Conservation (phyloP, 1,139 yeast species). For the Magnusiomyces clavatus region DNA sequence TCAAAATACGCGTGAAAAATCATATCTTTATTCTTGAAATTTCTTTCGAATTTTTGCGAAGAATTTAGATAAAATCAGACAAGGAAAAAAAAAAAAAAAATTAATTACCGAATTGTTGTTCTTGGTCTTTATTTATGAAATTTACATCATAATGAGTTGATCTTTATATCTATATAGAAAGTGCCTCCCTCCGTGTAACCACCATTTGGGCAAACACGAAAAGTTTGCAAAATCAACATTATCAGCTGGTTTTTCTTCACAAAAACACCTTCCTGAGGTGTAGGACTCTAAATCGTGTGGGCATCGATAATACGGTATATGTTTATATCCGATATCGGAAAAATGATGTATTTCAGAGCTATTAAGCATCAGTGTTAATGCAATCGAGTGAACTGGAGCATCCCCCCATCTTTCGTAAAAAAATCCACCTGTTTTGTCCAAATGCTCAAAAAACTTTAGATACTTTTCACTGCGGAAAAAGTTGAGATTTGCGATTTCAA, state of each 20-base stretch:
- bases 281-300: conserved; percentile 50
- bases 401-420: conserved; percentile 94
- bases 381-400: conserved; percentile 92
- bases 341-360: conserved; percentile 71
- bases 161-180: conserved; percentile 26
- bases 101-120: no score
- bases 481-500: conserved; percentile 76
- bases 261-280: conserved; percentile 57
- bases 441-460: conserved; percentile 54
- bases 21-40: no score
- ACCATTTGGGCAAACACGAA: conserved; percentile 82
- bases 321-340: conserved; percentile 82
- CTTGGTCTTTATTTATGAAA: no score
- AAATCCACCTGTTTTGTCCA: conserved; percentile 75
- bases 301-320: conserved; percentile 75
- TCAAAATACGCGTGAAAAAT: no score
- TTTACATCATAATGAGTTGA: conserved; percentile 6
- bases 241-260: conserved; percentile 40
- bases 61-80: no score
- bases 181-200: conserved; percentile 46
- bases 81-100: no score
- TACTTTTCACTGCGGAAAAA: conserved; percentile 73
- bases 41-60: no score
- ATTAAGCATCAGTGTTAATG: conserved; percentile 57
- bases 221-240: conserved; percentile 53